A percentile compares a stretch with the other conserved stretches of the same genome.
Conservation (phyloP, 169 alveolate species). For the Plasmodium yoelii region DNA sequence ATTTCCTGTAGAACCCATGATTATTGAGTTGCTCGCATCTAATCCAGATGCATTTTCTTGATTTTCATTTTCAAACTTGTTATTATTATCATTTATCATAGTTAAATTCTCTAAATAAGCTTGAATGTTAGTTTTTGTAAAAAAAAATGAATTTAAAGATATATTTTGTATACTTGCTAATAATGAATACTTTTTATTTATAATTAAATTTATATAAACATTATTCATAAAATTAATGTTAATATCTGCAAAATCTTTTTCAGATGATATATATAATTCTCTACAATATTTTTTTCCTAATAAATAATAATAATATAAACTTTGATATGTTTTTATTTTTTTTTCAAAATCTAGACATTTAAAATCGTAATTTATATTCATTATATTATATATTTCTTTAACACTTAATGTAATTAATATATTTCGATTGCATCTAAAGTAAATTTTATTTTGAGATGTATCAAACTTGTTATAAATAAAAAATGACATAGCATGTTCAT, state of each 20-base stretch:
- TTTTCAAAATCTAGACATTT: slow-evolving; percentile 48
- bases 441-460: slow-evolving; percentile 52
- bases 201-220: slow-evolving; percentile 22
- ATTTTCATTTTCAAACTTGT: not conserved
- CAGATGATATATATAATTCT: slow-evolving; percentile 59
- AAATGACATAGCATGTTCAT: slow-evolving; percentile 8
- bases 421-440: slow-evolving; percentile 20
- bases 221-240: slow-evolving; percentile 31
- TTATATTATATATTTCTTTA: slow-evolving; percentile 37
- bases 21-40: not conserved
- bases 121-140: slow-evolving; percentile 34
- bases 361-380: slow-evolving; percentile 28
- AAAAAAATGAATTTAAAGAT: slow-evolving; percentile 46
- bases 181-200: slow-evolving; percentile 43
- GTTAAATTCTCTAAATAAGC: slow-evolving; percentile 8
- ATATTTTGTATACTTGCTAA: slow-evolving; percentile 11
- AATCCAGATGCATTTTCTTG: not conserved
- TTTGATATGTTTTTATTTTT: slow-evolving; percentile 33
- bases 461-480: slow-evolving; percentile 44
- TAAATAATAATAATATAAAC: slow-evolving; percentile 41
- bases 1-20: too few species aligned
- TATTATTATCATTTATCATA: slow-evolving; percentile 12
- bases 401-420: slow-evolving; percentile 36
- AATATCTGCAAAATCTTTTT: slow-evolving; percentile 40
- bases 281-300: slow-evolving; percentile 63